Base-by-base conservation (phyloP, 2,329 filamentous ascomycete species). In the Cryphonectria japonica region DNA sequence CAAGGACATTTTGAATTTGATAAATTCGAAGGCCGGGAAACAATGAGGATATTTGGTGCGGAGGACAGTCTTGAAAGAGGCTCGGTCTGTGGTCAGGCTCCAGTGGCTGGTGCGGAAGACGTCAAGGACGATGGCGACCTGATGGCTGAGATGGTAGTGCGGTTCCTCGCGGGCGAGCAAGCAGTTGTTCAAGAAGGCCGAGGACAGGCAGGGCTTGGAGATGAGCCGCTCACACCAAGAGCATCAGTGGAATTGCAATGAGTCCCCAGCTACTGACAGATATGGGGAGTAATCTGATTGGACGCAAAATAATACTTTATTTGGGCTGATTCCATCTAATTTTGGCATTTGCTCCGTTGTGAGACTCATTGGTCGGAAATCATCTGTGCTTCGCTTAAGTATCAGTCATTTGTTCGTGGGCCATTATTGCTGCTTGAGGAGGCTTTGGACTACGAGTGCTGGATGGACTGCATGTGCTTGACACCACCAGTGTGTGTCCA, bases 1-100 rank as follows among this genome's bases (percentile, higher is more conserved):
- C 69, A 71, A n/a, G 69, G 69, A 1, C 69, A 71, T 54, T 71
- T 71, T 34, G 69, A 71, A 43, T 71, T 71, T 65, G 69, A 71
- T 62, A 63, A 68, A 8, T 71, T 71, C 26, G 54, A 71, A 43
- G 66, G 32, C 32, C 66, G 52, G 16, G 60, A 71, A 19, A 71
- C 69, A 16, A 67, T 59, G 52, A 72, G 68, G 11, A 72, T 72
- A 16, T 69, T 72, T 34, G 67, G 70, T 29, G 67, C 67, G 13
- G 57, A 70, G n/a, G 70, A 66, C 39, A 19, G 6, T 43, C 37
- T 59, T 7, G 34, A 34, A 13, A 19, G 7, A 26, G 19, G 13
- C 19, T 9, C 62, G 39, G 1, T 1, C 1, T 22, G 13, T 16
- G 19, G 4, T 7, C 14, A 22, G 39, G 50, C 6, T n/a, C 1